phyloP scores from a whole-genome alignment of 345 rosid genomes.

The Anastatica hierochuntica region DNA sequence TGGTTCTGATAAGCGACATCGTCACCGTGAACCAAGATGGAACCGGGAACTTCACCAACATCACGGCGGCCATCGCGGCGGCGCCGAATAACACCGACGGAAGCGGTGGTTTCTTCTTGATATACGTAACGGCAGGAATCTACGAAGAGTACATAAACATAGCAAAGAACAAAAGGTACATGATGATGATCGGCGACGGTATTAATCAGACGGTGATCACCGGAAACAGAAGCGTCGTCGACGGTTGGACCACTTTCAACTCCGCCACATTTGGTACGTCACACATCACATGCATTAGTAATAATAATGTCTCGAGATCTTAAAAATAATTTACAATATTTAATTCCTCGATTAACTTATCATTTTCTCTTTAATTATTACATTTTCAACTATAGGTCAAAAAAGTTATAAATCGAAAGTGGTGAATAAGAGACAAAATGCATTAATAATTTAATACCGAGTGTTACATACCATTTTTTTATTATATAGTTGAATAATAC shows the following conservation, averaged over 20 bases:
- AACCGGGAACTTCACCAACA: slow-evolving; percentile 52
- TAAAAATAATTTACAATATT: not conserved
- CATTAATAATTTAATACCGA: not conserved
- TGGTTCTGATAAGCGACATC: slow-evolving; percentile 40
- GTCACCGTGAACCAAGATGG: slow-evolving; percentile 64
- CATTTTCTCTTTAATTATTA: slow-evolving; percentile 8
- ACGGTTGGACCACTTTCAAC: slow-evolving; percentile 85
- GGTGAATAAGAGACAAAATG: slow-evolving; percentile 9
- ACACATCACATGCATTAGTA: slow-evolving; percentile 9
- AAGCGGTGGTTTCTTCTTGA: slow-evolving; percentile 55
- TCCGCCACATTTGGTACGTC: slow-evolving; percentile 70
- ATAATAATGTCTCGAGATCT: slow-evolving; percentile 11
- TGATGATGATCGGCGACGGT: slow-evolving; percentile 92
- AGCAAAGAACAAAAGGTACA: slow-evolving; percentile 54
- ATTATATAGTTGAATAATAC: not conserved
- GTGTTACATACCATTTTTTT: not conserved
- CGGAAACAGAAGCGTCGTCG: slow-evolving; percentile 74
- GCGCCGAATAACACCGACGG: slow-evolving; percentile 70
- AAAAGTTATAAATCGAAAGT: not conserved
- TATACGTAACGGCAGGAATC: slow-evolving; percentile 58
- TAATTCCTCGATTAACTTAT: slow-evolving; percentile 3
- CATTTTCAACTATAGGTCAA: slow-evolving; percentile 9
- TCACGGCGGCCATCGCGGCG: slow-evolving; percentile 50
- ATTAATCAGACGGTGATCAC: slow-evolving; percentile 74
- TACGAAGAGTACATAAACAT: slow-evolving; percentile 73